A percentile compares a stretch with the other conserved stretches of the same genome.
These are phyloP conservation scores for Hanseniaspora lindneri DNA, from an alignment of 805 yeast genomes.

Conservation along the genomic window DNA sequence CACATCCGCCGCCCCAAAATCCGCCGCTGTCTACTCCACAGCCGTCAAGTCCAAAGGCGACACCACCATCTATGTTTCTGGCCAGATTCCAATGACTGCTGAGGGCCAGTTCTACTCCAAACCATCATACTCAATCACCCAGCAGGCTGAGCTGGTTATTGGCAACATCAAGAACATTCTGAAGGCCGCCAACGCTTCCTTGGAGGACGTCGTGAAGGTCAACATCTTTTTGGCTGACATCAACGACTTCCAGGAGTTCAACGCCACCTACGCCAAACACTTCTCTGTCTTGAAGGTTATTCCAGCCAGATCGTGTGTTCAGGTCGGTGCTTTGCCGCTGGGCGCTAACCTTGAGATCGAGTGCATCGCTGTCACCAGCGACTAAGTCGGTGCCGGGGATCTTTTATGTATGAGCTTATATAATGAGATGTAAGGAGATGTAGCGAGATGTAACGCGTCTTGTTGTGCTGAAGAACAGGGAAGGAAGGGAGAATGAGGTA, in stretches of 20 bases:
- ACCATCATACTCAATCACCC: constrained; percentile 36
- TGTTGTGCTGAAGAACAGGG: too few relatives aligned
- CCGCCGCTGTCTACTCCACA: constrained; percentile 93
- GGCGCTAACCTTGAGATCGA: constrained; percentile 72
- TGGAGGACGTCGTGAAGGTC: constrained; percentile 51
- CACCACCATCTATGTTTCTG: constrained; percentile 63
- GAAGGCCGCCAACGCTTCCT: constrained; percentile 65
- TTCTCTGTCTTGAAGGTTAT: constrained; percentile 44
- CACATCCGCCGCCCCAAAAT: constrained; percentile 77
- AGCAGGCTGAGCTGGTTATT: constrained; percentile 54
- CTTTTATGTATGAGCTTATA: background rate
- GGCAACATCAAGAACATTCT: constrained; percentile 52
- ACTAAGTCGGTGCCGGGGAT: constrained; percentile 30
- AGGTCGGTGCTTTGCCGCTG: constrained; percentile 73
- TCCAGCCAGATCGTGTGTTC: constrained; percentile 90
- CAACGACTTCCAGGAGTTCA: constrained; percentile 63
- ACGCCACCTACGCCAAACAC: constrained; percentile 59
- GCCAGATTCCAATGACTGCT: constrained; percentile 76
- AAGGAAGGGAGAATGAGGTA: too few relatives aligned
- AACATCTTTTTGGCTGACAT: constrained; percentile 77
- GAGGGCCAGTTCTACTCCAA: constrained; percentile 61
- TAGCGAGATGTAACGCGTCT: too few relatives aligned
- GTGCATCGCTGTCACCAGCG: constrained; percentile 49
- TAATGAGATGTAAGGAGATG: constrained; percentile 18
- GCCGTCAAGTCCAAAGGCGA: constrained; percentile 64